Base-by-base conservation (phyloP, 2,329 filamentous ascomycete genomes). In the Ploettnerulaceae sp. region DNA sequence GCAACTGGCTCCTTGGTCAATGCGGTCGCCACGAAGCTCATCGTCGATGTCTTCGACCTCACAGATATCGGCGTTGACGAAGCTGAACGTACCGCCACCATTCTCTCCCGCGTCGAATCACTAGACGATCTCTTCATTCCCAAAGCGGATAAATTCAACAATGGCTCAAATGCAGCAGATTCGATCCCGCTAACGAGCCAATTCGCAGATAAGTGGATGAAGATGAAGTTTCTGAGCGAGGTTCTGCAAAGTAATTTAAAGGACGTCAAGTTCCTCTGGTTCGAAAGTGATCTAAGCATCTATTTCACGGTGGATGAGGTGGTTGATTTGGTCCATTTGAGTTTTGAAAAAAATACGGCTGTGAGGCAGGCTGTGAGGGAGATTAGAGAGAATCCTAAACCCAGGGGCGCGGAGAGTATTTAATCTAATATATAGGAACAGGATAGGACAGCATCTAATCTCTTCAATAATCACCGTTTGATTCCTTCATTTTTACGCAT, bases 171-270 rank as follows among this genome's bases (percentile, higher is more conserved):
- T 3, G 17, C 20, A 21, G 14, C 29, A 14, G 26, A 37, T 20
- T 36, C 28, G 5, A 63, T 78, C 1, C 76, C 79, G 3, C 64
- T 70, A 3, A 82, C 80, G 25, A 71, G 76, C 3, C 77, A 82
- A 58, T 82, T 81, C 53, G 77, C 78, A 3, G 69, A 72, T 2
- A 73, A 71, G 38, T 84, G 81, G 81, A 68, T 84, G 48, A 72
- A 79, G 38, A 70, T 84, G 49, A 79, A 82, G 64, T 84, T 77
- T 56, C 68, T 84, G 14, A 75, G 75, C 52, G 76, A 84, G 61
- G 74, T 84, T 21, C 67, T 84, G 54, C 80, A 84, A 67, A 82
- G 79, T 55, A 82, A 84, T 57, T 67, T 84, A 43, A 75, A 75
- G 52, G 81, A 84, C 52, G 75, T 84, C 46, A 71, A 70, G 47